Base-by-base conservation (phyloP, 495 filamentous ascomycete genomes). In the Tetracladium setigerum region DNA sequence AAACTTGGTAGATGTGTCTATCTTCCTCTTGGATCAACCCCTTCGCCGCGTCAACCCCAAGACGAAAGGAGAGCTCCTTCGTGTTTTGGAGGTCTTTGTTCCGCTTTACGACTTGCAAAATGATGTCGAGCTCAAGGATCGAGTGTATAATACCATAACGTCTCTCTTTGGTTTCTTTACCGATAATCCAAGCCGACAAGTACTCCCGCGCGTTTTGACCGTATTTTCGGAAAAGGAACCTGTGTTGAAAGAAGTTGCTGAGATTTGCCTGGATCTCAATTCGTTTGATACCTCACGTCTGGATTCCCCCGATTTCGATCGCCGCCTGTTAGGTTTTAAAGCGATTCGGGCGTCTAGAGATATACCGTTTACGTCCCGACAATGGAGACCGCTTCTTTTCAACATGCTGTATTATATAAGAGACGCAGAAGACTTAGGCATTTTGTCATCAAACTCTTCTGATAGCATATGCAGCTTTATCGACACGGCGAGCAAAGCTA, bases 321-420 rank as follows among this genome's bases (percentile, higher is more conserved):
- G 81, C 38, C 79, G 92, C 17, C 68, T 91, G 13, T 62, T 73
- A 36, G 94, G 87, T 17, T 96, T 94, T 65, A 82, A 74, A 44
- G 60, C 66, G 4, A 81, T 97, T 55, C 87, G 81, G 36, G 77
- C 80, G 22, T 62, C 69, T 3, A 57, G 67, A 41, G 66, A 70
- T 31, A 53, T 49, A 1, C 67, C 63, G 0, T 78, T 90, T 31
- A 83, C 73, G 3, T 61, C 81, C n/a, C 78, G 77, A 49, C 84
- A 95, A 57, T 99, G 92, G 94, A 74, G 78, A 47, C 90, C 94
- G n/a, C 68, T 97, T 27, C 61, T 97, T 2, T 84, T 83, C 65
- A 97, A 97, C 58, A 81, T 95, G 74, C 71, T 95, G 2, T 96
- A 79, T 66, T 91, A 83, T 57, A 82, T 95, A 55, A 84, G 79